A percentile compares a stretch with the other conserved stretches of the same genome.
phyloP scores from a whole-genome alignment of 164 flowering plant genomes.

The Hamamelis virginiana region DNA sequence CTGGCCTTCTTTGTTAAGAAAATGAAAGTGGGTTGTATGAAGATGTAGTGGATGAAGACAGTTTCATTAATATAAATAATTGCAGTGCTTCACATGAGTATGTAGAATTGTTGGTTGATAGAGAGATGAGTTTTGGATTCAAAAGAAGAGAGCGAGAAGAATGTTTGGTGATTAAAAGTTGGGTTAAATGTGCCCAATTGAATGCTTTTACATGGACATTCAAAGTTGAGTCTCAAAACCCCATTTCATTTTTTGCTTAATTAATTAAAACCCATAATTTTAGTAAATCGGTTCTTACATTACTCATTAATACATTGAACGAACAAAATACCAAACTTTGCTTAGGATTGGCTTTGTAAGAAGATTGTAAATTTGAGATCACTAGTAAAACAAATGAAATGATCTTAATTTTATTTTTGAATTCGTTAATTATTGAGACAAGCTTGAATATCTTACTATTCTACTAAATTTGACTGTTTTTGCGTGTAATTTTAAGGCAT shows the following conservation, averaged over 20 bases:
- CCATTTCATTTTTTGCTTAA: neutral
- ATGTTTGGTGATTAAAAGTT: constrained; percentile 4
- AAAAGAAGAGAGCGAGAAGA: neutral
- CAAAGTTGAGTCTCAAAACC: constrained; percentile 17
- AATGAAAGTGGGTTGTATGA: constrained; percentile 3
- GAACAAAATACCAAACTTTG: no score
- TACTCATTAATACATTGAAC: no score
- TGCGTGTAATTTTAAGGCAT: no score
- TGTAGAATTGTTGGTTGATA: constrained; percentile 13
- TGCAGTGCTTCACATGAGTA: constrained; percentile 14
- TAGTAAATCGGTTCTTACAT: no score
- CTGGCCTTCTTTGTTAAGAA: constrained; percentile 23
- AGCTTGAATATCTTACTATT: no score
- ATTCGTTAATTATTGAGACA: no score
- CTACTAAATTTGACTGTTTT: no score
- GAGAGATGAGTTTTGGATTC: constrained; percentile 24
- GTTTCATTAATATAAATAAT: neutral
- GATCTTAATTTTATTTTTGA: no score
- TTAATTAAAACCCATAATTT: neutral
- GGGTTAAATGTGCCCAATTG: constrained; percentile 25
- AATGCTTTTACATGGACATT: constrained; percentile 34
- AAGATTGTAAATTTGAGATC: no score
- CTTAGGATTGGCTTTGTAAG: no score
- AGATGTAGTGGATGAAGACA: constrained; percentile 10
- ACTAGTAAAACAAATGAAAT: no score